Base-by-base conservation (phyloP, 179 eudicot species). In the Amaranthus tricolor region DNA sequence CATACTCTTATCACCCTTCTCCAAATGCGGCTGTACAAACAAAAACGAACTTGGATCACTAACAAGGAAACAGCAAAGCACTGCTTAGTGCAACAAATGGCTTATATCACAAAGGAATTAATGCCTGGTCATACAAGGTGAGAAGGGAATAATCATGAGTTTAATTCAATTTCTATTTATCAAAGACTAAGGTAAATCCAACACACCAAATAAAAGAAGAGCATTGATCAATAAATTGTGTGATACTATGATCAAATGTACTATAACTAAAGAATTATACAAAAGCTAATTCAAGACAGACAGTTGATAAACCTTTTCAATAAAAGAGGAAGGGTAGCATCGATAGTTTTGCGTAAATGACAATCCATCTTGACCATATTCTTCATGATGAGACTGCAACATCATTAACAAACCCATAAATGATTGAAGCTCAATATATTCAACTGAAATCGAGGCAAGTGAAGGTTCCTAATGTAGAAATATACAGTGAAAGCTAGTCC, bases 1-100 rank as follows among this genome's bases (percentile, higher is more conserved):
- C 84, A 45, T 81, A 81, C 84, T 81, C 81, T 81, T 81, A 75
- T 81, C 84, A 53, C 84, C 84, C 78, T 81, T 81, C 70, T 81
- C 84, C 84, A 81, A 31, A 50, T 81, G 84, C 17, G 84, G 84
- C 84, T 81, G 81, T 75, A 62, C 57, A 73, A 69, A 58, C 51
- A 70, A 4, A 77, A 65, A 50, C 24, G 56, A 58, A 17, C 62
- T 76, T 53, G 64, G 48, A 76, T 80, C 54, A 80, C 9, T 24
- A 66, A 71, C 76, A 66, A 44, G 11, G 56, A 20, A 17, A 51
- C 24, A 8, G 24, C 6, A 24, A 66, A 57, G 50, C 65, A 69
- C 69, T 17, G 49, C 13, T 17, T 20, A 9, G 55, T n/a, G 20
- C 17, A 14, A 24, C 8, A 61, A 43, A 59, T 6, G 54, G 40